phyloP scores from a whole-genome alignment of 148 eudicot species.

The Chenopodium quinoa region DNA sequence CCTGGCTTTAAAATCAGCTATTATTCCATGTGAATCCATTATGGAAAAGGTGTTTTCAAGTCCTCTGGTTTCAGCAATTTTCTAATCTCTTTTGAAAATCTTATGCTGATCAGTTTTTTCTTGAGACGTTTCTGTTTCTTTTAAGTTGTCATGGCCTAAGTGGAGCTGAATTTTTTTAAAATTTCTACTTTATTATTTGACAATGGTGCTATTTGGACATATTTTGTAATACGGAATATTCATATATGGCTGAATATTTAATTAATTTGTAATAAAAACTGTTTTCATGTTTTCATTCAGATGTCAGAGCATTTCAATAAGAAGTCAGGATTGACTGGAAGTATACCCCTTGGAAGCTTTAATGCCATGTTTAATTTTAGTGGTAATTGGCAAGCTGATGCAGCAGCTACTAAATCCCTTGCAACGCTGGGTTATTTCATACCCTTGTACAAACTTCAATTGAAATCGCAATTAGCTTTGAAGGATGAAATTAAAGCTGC shows the following conservation, averaged over 20 bases:
- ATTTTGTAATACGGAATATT: neutral
- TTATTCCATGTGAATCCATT: neutral
- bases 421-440: constrained; percentile 80
- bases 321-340: constrained; percentile 62
- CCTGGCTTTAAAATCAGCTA: neutral
- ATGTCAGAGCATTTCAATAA: constrained; percentile 78
- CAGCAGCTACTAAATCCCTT: constrained; percentile 85
- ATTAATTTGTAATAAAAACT: neutral
- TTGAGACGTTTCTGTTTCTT: neutral
- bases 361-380: constrained; percentile 98
- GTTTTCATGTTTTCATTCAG: constrained; percentile 35
- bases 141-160: neutral
- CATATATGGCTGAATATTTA: neutral
- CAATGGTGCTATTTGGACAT: neutral
- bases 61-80: neutral
- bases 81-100: neutral
- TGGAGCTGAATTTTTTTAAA: neutral
- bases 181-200: neutral
- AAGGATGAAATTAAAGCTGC: constrained; percentile 75
- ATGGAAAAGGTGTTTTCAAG: neutral
- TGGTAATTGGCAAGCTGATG: constrained; percentile 83
- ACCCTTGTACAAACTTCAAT: constrained; percentile 54
- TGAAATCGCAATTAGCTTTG: constrained; percentile 56
- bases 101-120: neutral
- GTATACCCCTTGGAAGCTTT: constrained; percentile 88